phyloP scores from a whole-genome alignment of 805 yeast genomes.

The Lipomyces yamadae region DNA sequence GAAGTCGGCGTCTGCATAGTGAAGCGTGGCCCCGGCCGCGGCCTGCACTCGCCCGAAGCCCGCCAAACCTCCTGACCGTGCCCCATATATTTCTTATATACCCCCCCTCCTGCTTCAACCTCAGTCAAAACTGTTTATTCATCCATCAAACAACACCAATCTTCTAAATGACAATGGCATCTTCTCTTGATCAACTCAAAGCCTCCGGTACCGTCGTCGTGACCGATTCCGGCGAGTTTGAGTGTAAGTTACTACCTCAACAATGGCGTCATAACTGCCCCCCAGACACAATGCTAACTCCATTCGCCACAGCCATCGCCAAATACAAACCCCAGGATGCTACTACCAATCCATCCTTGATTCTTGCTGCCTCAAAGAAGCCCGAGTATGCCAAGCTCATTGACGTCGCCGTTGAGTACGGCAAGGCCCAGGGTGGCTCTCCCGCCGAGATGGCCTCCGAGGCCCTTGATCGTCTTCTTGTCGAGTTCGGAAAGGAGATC shows the following conservation, averaged over 20 bases:
- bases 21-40: not conserved
- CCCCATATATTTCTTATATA: not conserved
- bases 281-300: not conserved
- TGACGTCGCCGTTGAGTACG: constrained; percentile 88
- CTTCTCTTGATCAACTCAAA: constrained; percentile 89
- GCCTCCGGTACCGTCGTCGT: constrained; percentile 96
- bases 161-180: constrained; percentile 46
- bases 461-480: constrained; percentile 90
- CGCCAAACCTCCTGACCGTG: constrained; percentile 2
- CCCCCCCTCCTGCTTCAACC: not conserved
- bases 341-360: constrained; percentile 97
- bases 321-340: constrained; percentile 99
- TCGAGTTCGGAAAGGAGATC: constrained; percentile 94
- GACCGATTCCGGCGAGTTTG: constrained; percentile 99
- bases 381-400: constrained; percentile 85
- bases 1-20: not conserved
- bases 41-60: not conserved
- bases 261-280: not conserved
- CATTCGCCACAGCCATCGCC: constrained; percentile 63
- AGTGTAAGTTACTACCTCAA: constrained; percentile 51
- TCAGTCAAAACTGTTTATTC: not conserved
- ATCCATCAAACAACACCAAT: not conserved
- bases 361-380: constrained; percentile 92
- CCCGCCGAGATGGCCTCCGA: constrained; percentile 66
- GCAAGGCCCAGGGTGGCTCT: constrained; percentile 57